phyloP scores from a whole-genome alignment of 805 yeast species.

The Millerozyma miso region DNA sequence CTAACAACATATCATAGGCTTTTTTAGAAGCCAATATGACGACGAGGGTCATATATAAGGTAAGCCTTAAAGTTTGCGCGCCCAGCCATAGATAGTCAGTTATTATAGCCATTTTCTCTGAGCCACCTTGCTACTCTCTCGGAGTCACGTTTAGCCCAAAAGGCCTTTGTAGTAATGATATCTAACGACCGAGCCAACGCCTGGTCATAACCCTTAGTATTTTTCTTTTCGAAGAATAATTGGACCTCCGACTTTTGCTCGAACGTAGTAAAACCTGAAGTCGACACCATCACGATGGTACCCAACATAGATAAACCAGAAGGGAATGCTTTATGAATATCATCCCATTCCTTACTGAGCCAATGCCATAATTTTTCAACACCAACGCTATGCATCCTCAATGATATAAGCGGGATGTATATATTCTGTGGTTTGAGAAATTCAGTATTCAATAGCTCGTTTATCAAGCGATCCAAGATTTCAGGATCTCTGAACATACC shows the following conservation, averaged over 20 bases:
- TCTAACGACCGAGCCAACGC: slow-evolving; percentile 64
- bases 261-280: slow-evolving; percentile 56
- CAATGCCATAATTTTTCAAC: slow-evolving; percentile 69
- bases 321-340: slow-evolving; percentile 62
- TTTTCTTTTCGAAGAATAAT: slow-evolving; percentile 47
- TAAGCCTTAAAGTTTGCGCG: too few relatives aligned
- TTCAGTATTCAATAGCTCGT: slow-evolving; percentile 51
- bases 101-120: slow-evolving; percentile 26
- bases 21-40: too few relatives aligned
- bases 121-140: slow-evolving; percentile 47
- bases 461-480: slow-evolving; percentile 53
- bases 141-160: slow-evolving; percentile 58
- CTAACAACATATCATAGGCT: too few relatives aligned
- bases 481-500: slow-evolving; percentile 57
- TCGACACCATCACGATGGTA: slow-evolving; percentile 59
- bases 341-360: slow-evolving; percentile 71
- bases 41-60: too few relatives aligned
- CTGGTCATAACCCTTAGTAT: slow-evolving; percentile 62
- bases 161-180: slow-evolving; percentile 49
- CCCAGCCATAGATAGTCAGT: background rate
- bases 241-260: slow-evolving; percentile 50
- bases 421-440: slow-evolving; percentile 66
- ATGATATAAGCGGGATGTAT: slow-evolving; percentile 71
- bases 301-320: slow-evolving; percentile 80
- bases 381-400: slow-evolving; percentile 62